A percentile compares a stretch with the other conserved stretches of the same genome.
Evolutionary conservation across 106 monocot genomes (phyloP).

Genomic region (Agapanthus africanus): DNA sequence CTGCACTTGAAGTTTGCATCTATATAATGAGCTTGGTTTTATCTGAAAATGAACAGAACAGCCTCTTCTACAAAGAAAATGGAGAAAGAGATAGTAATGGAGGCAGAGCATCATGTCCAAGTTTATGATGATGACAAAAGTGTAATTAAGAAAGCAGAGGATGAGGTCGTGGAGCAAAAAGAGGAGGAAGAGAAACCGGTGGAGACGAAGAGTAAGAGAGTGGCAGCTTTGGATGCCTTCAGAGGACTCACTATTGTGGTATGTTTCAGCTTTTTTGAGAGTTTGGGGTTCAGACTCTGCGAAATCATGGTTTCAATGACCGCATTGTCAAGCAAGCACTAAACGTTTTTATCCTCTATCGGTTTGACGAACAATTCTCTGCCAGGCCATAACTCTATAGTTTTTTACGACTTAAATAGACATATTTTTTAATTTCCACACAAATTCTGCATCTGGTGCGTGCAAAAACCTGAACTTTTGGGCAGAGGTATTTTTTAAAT

Average conservation of each 20-base stretch:
- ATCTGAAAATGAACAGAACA: not conserved
- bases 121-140: not conserved
- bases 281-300: too few relatives aligned
- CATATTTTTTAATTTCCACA: not conserved
- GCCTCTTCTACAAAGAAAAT: not conserved
- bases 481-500: too few relatives aligned
- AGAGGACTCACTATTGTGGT: constrained; percentile 47
- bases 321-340: not conserved
- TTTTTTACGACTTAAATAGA: not conserved
- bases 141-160: not conserved
- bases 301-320: not conserved
- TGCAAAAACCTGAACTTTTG: too few relatives aligned
- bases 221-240: constrained; percentile 43
- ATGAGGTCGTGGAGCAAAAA: not conserved
- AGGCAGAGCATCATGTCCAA: constrained; percentile 8
- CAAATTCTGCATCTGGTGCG: too few relatives aligned
- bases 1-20: not conserved
- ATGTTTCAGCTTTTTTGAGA: not conserved
- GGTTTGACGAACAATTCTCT: not conserved
- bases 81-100: constrained; percentile 12
- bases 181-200: not conserved
- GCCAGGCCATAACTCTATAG: not conserved
- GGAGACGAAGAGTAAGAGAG: constrained; percentile 18
- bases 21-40: constrained; percentile 1
- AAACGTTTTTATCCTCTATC: not conserved